Percentiles rank a stretch among this genome's conserved stretches.
Conservation (phyloP, 805 yeast species). For the Jamesozyma gamospora region DNA sequence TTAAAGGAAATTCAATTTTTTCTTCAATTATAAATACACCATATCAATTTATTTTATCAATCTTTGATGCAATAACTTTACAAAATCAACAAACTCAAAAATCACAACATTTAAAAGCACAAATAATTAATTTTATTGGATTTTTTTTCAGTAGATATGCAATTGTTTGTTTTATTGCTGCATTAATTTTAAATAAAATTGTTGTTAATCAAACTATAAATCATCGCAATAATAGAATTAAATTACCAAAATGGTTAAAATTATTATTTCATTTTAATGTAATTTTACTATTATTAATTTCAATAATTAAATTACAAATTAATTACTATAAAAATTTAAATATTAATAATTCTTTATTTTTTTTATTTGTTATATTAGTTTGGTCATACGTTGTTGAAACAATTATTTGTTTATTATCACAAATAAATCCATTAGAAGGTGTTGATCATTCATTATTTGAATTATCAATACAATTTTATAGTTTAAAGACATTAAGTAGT, state of each 20-base stretch:
- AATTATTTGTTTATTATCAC: slow-evolving; percentile 43
- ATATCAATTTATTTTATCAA: slow-evolving; percentile 9
- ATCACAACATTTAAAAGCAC: slow-evolving; percentile 3
- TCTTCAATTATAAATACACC: slow-evolving; percentile 10
- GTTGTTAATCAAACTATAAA: slow-evolving; percentile 31
- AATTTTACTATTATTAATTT: slow-evolving; percentile 20
- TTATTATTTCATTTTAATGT: slow-evolving; percentile 26
- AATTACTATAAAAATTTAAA: no score
- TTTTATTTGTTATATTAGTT: slow-evolving; percentile 8
- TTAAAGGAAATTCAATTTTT: slow-evolving; percentile 9
- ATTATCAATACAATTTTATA: slow-evolving; percentile 19
- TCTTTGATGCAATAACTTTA: slow-evolving; percentile 9
- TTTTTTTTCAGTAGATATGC: slow-evolving; percentile 45
- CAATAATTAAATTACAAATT: not conserved
- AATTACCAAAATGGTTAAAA: slow-evolving; percentile 19
- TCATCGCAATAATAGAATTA: not conserved
- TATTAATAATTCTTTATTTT: not conserved
- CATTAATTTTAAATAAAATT: slow-evolving; percentile 48
- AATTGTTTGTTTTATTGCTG: slow-evolving; percentile 46
- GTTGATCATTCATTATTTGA: slow-evolving; percentile 25
- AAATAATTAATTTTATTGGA: slow-evolving; percentile 17
- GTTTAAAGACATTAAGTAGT: not conserved
- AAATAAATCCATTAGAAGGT: slow-evolving; percentile 27
- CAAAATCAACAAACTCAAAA: slow-evolving; percentile 16
- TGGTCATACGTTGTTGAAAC: slow-evolving; percentile 41